Evolutionary conservation across 2,329 filamentous ascomycete genomes (phyloP).

Genomic region (Drechslerella dactyloides): DNA sequence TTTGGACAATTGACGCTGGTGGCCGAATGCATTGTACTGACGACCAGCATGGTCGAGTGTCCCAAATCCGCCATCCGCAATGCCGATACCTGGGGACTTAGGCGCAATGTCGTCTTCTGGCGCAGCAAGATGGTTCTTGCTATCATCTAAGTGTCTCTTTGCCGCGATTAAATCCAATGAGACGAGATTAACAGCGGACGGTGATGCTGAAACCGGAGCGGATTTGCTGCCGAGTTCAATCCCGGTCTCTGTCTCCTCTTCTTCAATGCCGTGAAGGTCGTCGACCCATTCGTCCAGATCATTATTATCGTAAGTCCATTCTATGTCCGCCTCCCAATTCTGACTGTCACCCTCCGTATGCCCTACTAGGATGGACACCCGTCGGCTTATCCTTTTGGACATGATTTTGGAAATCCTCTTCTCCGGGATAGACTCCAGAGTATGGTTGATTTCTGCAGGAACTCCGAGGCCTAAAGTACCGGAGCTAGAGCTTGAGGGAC

Average conservation of each 20-base stretch:
- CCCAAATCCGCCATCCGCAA: constrained; percentile 49
- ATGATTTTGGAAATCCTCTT: constrained; percentile 32
- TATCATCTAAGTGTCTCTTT: constrained; percentile 37
- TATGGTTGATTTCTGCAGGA: neutral
- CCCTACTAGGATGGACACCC: constrained; percentile 24
- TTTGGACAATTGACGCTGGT: constrained; percentile 40
- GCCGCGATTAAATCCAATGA: neutral
- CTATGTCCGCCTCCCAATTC: constrained; percentile 47
- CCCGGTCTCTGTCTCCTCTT: constrained; percentile 26
- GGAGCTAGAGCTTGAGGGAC: constrained; percentile 44
- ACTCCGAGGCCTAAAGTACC: constrained; percentile 34
- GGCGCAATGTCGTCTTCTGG: constrained; percentile 15
- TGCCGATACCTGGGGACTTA: constrained; percentile 27
- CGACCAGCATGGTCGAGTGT: constrained; percentile 39
- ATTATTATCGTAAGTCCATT: constrained; percentile 47
- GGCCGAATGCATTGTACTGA: constrained; percentile 43
- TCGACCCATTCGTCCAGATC: constrained; percentile 46
- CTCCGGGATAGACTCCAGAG: neutral
- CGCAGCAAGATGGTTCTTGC: constrained; percentile 17
- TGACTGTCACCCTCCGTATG: constrained; percentile 30
- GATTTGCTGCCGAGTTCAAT: constrained; percentile 32
- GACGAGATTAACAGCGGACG: constrained; percentile 43
- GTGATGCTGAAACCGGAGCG: constrained; percentile 44
- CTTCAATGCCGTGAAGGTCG: constrained; percentile 45
- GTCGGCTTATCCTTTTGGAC: constrained; percentile 30